Conservation (phyloP, 345 rosid species). For the Camelina hispida region DNA sequence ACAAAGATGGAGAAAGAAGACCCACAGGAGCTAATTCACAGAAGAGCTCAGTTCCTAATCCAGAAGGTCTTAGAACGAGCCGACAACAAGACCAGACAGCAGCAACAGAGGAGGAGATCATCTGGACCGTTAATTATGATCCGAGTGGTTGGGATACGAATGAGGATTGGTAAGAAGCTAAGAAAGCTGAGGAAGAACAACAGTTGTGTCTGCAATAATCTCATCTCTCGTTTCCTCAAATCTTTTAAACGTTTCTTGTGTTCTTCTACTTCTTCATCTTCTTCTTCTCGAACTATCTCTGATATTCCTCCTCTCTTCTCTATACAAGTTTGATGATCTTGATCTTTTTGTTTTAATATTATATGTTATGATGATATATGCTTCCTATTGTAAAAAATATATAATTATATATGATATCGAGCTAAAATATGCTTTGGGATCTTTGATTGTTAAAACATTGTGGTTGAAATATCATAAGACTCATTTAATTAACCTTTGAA, state of each 20-base stretch:
- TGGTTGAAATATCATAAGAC: background rate
- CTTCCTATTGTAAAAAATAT: background rate
- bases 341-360: constrained; percentile 14
- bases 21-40: constrained; percentile 62
- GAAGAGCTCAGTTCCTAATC: constrained; percentile 83
- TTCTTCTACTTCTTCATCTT: constrained; percentile 25
- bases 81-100: constrained; percentile 39
- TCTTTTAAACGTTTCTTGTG: constrained; percentile 35
- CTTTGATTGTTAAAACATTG: too few species aligned
- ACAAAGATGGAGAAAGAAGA: constrained; percentile 73
- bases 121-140: constrained; percentile 57
- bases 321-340: constrained; percentile 42
- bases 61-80: constrained; percentile 65
- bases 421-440: too few species aligned
- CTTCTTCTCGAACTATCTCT: constrained; percentile 40
- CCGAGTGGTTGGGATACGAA: constrained; percentile 60
- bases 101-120: constrained; percentile 34
- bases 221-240: constrained; percentile 43
- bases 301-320: constrained; percentile 47
- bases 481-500: background rate
- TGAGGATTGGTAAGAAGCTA: constrained; percentile 72
- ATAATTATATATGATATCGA: background rate
- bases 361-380: background rate
- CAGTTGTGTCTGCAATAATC: constrained; percentile 32
- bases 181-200: constrained; percentile 66